Percentiles rank a stretch among this genome's conserved stretches.
Evolutionary conservation across 2,329 filamentous ascomycete genomes (phyloP).

Genomic region (Eutypella sp.): DNA sequence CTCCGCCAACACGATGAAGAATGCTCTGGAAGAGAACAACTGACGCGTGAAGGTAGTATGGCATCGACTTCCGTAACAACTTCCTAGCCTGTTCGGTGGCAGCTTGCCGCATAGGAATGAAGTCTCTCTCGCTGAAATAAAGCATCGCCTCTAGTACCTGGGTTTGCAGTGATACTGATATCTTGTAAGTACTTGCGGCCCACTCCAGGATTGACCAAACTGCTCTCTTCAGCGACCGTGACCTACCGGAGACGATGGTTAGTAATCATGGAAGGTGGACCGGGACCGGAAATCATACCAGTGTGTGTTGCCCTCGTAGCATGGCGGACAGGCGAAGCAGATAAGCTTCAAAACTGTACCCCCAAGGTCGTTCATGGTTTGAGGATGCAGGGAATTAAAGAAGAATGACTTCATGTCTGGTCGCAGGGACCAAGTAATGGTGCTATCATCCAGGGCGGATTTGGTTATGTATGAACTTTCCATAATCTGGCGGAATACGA

Average conservation of each 20-base stretch:
- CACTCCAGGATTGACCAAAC: constrained; percentile 24
- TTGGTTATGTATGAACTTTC: constrained; percentile 11
- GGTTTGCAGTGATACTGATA: constrained; percentile 9
- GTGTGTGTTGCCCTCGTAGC: constrained; percentile 26
- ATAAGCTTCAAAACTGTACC: constrained; percentile 17
- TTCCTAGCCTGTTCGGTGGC: constrained; percentile 21
- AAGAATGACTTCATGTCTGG: constrained; percentile 4
- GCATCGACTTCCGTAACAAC: constrained; percentile 23
- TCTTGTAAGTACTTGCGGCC: constrained; percentile 4
- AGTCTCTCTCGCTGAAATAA: constrained; percentile 28
- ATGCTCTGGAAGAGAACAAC: constrained; percentile 28
- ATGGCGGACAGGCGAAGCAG: constrained; percentile 26
- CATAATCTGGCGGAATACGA: constrained; percentile 2
- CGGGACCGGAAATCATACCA: constrained; percentile 18
- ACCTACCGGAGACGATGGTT: constrained; percentile 11
- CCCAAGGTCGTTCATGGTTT: constrained; percentile 15
- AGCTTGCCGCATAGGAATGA: constrained; percentile 15
- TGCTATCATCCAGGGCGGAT: constrained; percentile 14
- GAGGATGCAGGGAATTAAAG: not conserved
- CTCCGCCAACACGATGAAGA: constrained; percentile 21
- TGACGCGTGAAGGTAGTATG: constrained; percentile 27
- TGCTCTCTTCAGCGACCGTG: constrained; percentile 16
- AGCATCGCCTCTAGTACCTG: constrained; percentile 24
- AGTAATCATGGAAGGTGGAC: not conserved
- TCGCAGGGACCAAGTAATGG: constrained; percentile 13